Evolutionary conservation across 768 basidiomycete species (phyloP), one percentile per base, ranked within the genome.

Genomic region (Heimioporus sp.): DNA sequence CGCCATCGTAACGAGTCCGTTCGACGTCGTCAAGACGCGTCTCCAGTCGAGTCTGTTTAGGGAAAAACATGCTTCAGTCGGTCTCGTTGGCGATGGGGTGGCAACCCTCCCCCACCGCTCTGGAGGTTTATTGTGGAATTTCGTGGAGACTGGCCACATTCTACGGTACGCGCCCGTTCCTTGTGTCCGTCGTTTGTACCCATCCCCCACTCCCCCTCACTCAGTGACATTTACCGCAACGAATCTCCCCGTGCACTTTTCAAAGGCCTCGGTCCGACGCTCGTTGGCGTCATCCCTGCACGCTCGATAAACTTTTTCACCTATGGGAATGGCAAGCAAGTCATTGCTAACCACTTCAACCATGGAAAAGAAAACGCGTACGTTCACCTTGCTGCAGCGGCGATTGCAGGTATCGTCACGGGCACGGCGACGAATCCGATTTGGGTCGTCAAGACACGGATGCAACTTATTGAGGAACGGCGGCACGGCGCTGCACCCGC

Each of bases 11-110:
- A 99, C 97, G 0, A 93, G 92, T 40, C 96, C 97, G 0, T 96
- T 99, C 62, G 97, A 99, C 70, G 93, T 99, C 31, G 94, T 98
- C 56, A 98, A 98, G 74, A 99, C 97, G 39, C 87, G 97, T 4
- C 76, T 98, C 8, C 97, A 99, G 72, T 96, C 93, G 2, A 86
- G 86, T 70, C 74, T 98, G 19, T 97, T 94, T 65, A 70, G 73
- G 30, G 74, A 76, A 52, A 78, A 76, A 48, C 72, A 75, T 37
- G 46, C 62, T 5, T 60, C 70, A 10, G 56, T 71, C 57, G 65
- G 51, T 54, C 63, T 52, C 51, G 68, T 59, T 10, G 75, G 66
- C 17, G 63, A 59, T 20, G 73, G 72, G 9, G 59, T 62, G 5
- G 62, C 64, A n/a, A 49, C 62, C 4, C 59, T 69, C 19, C 65